Evolutionary conservation across 306 rosid genomes (phyloP), one percentile per base, ranked within the genome.

Genomic region (Castanea crenata): DNA sequence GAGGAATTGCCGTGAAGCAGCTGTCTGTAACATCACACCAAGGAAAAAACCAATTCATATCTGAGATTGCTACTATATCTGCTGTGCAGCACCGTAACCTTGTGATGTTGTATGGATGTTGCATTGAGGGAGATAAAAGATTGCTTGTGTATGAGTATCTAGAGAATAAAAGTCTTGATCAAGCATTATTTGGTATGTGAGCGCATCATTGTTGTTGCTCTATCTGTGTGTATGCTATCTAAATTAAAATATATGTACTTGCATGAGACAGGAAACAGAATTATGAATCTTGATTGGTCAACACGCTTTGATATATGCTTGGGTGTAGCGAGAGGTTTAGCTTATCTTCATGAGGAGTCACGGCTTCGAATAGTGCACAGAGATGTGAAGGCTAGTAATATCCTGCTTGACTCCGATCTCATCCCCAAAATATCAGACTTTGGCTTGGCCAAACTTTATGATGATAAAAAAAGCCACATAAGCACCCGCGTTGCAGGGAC

Each of bases 401-500:
- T 94, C 65, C 80, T 94, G 25, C 96, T 94, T 5, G 97, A 94
- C 63, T 73, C 81, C 65, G 73, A 87, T 58, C 90, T 94, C 64
- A 13, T 68, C 67, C 96, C 97, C 21, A 92, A 94, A 86, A 90
- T 94, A 84, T 92, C 98, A 44, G 96, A 92, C 73, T 94, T 94
- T 81, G 96, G 97, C 25, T 82, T 92, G 76, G 96, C 97, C 73
- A 94, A 92, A 69, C 92, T 93, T 74, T 93, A 89, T 32, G 95
- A 91, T 76, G 93, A 91, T 79, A 89, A 89, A 56, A 89, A 71
- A 82, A 92, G 94, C 23, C 97, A 92, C 82, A 88, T 94, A 67
- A 94, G 96, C 87, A 92, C 97, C 18, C 85, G 91, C 18, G 94
- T 92, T 78, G 94, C 96, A 10, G 98, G 97, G 29, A 94, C 96